Conservation (phyloP, 495 filamentous ascomycete genomes). For the Annulohypoxylon bovei region DNA sequence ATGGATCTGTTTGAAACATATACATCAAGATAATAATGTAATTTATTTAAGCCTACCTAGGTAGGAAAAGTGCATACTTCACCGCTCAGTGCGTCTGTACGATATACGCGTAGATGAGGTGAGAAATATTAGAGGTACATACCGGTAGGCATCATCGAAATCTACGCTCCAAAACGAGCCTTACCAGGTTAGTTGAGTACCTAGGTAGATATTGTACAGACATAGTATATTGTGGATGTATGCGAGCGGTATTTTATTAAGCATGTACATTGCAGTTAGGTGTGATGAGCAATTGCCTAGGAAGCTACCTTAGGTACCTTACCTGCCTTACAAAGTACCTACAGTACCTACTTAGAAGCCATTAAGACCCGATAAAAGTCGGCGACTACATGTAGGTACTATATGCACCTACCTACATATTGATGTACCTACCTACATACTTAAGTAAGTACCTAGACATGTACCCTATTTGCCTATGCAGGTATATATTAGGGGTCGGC, state of each 20-base stretch:
- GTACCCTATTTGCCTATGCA: too few species aligned
- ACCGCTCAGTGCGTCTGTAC: background rate
- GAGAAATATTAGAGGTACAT: background rate
- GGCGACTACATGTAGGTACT: too few species aligned
- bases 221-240: background rate
- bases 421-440: background rate
- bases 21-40: background rate
- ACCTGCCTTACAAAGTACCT: background rate
- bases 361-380: too few species aligned
- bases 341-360: too few species aligned
- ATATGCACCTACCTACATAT: background rate
- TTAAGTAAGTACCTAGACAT: background rate
- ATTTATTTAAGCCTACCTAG: background rate
- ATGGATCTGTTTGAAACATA: background rate
- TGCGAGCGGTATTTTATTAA: background rate
- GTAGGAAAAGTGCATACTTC: background rate
- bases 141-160: background rate
- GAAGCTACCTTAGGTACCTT: too few species aligned
- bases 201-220: too few species aligned
- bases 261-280: background rate
- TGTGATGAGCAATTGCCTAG: too few species aligned
- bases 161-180: background rate
- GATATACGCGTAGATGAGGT: background rate
- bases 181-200: background rate
- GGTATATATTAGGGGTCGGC: too few species aligned